Base-by-base conservation (phyloP, 805 yeast species). In the Schizosaccharomyces japonicus region DNA sequence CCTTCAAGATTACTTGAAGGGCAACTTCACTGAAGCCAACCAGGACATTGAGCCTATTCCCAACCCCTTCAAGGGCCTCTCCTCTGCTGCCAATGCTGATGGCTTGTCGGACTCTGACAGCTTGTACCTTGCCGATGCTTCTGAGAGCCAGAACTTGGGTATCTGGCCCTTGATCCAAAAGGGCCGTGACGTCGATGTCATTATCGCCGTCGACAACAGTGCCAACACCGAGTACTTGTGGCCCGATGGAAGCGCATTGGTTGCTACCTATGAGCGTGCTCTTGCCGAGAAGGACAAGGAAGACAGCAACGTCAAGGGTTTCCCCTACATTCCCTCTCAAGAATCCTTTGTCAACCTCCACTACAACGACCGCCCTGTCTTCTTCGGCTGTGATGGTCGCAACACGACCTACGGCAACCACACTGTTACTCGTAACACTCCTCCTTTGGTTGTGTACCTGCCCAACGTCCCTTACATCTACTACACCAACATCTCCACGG, bases 111-210 rank as follows among this genome's bases (percentile, higher is more conserved):
- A 25, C 13, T 26, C 17, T 27, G 42, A 19, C n/a, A 8, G 21
- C 17, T 62, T 80, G 46, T 49, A 59, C 50, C 62, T 80, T 50
- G 82, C 72, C 26, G 92, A 80, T 57, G 90, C 92, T 40, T 81
- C 76, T 58, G 87, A 80, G 57, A 65, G 67, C 5, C 83, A 78
- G 59, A 78, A 78, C 55, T 65, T 80, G n/a, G 90, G 92, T 0
- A 59, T 77, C 39, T 63, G 69, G 28, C 81, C 87, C 2, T 65
- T 80, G 47, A 54, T 78, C 25, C 78, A 76, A 53, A 71, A 72
- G 5, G 70, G 70, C 44, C 66, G 90, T 52, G 59, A 65, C 19
- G 64, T 78, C 23, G 90, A 80, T 57, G 65, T 75, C 11, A 63
- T 80, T 7, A 66, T 80, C 52, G 78, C 85, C 0, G 66, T 65